Base-by-base conservation (phyloP, 352 stramenopile species). In the Globisporangium yorkense region DNA sequence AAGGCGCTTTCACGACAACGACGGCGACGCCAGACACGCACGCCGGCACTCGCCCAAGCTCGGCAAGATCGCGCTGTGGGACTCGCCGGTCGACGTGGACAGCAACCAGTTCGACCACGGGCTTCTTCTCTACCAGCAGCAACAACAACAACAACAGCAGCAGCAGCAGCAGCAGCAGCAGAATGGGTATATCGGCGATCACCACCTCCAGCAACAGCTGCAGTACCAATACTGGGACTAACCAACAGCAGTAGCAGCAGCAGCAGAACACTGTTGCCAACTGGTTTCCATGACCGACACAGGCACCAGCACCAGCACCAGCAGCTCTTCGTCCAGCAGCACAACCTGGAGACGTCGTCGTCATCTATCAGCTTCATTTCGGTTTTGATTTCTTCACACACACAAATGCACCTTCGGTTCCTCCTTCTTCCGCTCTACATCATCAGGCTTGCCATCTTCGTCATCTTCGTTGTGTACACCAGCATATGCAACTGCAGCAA, bases 61-160 rank as follows among this genome's bases (percentile, higher is more conserved):
- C 15, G 68, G 71, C 1, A 56, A 72, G 10, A 68, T 75, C 44
- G 72, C 75, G 29, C 55, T 82, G 4, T 82, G 72, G 75, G 72
- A 61, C 51, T 56, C 51, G 35, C 20, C 33, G 2, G 43, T 16
- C 33, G 20, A 31, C 18, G 45, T 39, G 20, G 27, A 29, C 13
- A 41, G 55, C n/a, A 24, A 48, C 43, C 18, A 48, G 43, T 43
- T 43, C 37, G 37, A 16, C 37, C 37, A 43, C 37, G 31, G 31
- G 4, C 31, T 35, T 35, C 31, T 35, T 7, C 8, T 9, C 1
- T 7, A 35, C 4, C 31, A 35, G 31, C 31, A 35, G 8, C 31
- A 35, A n/a, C n/a, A n/a, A n/a, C n/a, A 56, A 53, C 60, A 62
- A 62, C 51, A 61, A 67, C 57, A 56, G 47, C 16, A 77, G 64